Evolutionary conservation across 1,284 basidiomycete genomes (phyloP).

Genomic region (Fomitopsis palustris): DNA sequence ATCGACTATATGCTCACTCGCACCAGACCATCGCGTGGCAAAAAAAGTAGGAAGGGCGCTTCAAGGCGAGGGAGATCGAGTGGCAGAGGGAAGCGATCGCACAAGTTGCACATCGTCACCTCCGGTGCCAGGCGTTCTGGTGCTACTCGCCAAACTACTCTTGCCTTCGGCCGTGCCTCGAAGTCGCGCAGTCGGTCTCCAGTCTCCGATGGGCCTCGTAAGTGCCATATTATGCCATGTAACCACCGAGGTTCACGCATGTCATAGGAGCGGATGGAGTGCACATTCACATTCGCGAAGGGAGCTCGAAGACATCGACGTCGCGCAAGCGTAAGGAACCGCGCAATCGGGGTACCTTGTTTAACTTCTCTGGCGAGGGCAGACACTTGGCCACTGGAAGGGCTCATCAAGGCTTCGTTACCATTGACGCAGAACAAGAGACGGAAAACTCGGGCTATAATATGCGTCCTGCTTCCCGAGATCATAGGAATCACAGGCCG

Average conservation of each 20-base stretch:
- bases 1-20: slow-evolving; percentile 27
- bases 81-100: background rate
- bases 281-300: background rate
- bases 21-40: slow-evolving; percentile 9
- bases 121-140: slow-evolving; percentile 13
- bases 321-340: slow-evolving; percentile 11
- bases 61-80: slow-evolving; percentile 5
- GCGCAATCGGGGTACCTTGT: slow-evolving; percentile 11
- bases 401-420: slow-evolving; percentile 10
- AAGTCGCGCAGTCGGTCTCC: background rate
- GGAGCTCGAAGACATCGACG: background rate
- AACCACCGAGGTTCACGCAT: background rate
- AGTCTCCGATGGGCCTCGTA: background rate
- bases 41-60: background rate
- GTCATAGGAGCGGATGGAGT: background rate
- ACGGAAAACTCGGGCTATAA: background rate
- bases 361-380: slow-evolving; percentile 12
- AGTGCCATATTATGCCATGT: background rate
- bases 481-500: background rate
- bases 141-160: slow-evolving; percentile 12
- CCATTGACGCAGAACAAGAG: slow-evolving; percentile 15
- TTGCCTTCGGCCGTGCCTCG: slow-evolving; percentile 12
- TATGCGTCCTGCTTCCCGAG: background rate
- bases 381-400: slow-evolving; percentile 13
- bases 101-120: slow-evolving; percentile 7